Conservation (phyloP, 2,329 filamentous ascomycete genomes). For the Metarhizium humberi region DNA sequence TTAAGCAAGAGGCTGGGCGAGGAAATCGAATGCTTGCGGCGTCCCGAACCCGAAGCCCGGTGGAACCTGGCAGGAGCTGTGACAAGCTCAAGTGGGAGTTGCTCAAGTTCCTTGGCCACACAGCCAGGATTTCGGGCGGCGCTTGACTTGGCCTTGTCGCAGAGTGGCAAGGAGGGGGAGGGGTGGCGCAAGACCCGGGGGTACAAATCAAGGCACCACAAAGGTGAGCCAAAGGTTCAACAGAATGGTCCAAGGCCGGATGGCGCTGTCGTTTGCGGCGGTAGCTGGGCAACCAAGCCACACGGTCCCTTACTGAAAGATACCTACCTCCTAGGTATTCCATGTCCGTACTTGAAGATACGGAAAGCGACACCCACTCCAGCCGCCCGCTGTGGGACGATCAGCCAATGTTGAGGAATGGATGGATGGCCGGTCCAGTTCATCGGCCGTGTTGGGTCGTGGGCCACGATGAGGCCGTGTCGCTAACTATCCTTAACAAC, state of each 20-base stretch:
- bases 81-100: constrained; percentile 1
- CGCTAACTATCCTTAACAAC: neutral
- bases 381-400: neutral
- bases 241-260: neutral
- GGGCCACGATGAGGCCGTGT: neutral
- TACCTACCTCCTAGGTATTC: too few species aligned
- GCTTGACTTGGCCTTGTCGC: constrained; percentile 5
- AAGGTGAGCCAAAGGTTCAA: neutral
- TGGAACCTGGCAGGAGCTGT: constrained; percentile 6
- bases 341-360: too few species aligned
- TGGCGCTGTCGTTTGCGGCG: constrained; percentile 2
- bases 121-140: constrained; percentile 3
- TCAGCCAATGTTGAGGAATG: neutral
- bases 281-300: constrained; percentile 1
- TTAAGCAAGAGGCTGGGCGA: constrained; percentile 6
- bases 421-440: neutral
- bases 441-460: neutral
- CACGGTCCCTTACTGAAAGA: neutral
- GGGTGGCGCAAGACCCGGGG: neutral
- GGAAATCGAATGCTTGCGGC: constrained; percentile 5
- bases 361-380: too few species aligned
- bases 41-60: constrained; percentile 1
- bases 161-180: constrained; percentile 6
- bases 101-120: constrained; percentile 2
- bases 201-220: constrained; percentile 1